phyloP scores from a whole-genome alignment of 2,329 filamentous ascomycete species.

The Coniochaeta pulveracea region DNA sequence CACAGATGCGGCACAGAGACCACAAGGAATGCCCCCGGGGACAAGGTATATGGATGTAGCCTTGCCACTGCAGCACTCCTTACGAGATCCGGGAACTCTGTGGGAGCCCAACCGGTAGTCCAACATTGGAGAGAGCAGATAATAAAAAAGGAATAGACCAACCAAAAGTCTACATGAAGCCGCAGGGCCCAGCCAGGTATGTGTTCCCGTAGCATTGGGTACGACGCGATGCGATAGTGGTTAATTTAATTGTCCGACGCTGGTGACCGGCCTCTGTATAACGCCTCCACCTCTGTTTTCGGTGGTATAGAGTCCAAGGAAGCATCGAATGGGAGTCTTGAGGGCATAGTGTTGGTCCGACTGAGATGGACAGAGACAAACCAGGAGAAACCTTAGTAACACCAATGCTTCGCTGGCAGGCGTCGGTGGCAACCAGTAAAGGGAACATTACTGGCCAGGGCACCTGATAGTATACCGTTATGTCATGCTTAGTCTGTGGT shows the following conservation, averaged over 20 bases:
- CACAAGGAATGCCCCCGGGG: too few species aligned
- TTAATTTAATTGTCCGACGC: conserved; percentile 4
- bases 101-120: too few species aligned
- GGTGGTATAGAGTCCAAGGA: background rate
- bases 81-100: too few species aligned
- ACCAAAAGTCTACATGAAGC: too few species aligned
- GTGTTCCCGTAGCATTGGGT: too few species aligned
- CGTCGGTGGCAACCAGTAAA: background rate
- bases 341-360: background rate
- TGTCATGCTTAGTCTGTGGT: background rate
- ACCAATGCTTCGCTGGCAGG: conserved; percentile 2
- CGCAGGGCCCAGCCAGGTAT: too few species aligned
- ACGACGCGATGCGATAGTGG: conserved; percentile 1
- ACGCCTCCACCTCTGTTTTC: background rate
- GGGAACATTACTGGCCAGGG: background rate
- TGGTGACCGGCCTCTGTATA: conserved; percentile 2
- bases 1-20: too few species aligned
- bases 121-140: too few species aligned
- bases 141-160: too few species aligned
- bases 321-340: background rate
- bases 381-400: background rate
- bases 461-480: background rate
- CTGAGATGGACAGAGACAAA: background rate
- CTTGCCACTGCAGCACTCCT: too few species aligned
- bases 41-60: too few species aligned